Percentiles rank a stretch among this genome's conserved stretches.
phyloP scores from a whole-genome alignment of 352 stramenopile species.

The Globisporangium nagaii region DNA sequence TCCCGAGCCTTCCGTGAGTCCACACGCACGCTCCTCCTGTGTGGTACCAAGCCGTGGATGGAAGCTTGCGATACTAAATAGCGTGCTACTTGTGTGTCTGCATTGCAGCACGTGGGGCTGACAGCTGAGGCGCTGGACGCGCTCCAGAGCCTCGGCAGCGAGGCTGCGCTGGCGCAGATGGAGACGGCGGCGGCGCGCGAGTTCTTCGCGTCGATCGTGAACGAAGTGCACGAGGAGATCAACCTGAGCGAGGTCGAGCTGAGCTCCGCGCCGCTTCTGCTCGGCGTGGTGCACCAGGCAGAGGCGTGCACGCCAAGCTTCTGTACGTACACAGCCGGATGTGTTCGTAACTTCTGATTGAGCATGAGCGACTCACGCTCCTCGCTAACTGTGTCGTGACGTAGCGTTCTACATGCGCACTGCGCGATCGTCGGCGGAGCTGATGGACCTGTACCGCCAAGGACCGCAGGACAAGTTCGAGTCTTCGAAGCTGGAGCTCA shows the following conservation, averaged over 20 bases:
- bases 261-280: slow-evolving; percentile 40
- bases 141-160: slow-evolving; percentile 11
- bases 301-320: slow-evolving; percentile 76
- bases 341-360: neutral
- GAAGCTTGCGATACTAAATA: neutral
- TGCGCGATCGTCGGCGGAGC: slow-evolving; percentile 21
- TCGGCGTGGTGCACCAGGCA: slow-evolving; percentile 67
- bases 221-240: slow-evolving; percentile 76
- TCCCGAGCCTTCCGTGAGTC: slow-evolving; percentile 51
- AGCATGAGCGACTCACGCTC: neutral
- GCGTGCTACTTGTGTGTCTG: neutral
- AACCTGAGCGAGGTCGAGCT: slow-evolving; percentile 42
- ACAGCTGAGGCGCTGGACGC: slow-evolving; percentile 21
- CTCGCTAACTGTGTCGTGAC: neutral
- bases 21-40: too few species aligned
- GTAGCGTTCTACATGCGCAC: slow-evolving; percentile 61
- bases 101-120: slow-evolving; percentile 22
- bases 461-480: slow-evolving; percentile 55
- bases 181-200: slow-evolving; percentile 30
- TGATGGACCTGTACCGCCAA: slow-evolving; percentile 32
- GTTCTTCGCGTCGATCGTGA: slow-evolving; percentile 68
- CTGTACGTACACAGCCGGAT: slow-evolving; percentile 29
- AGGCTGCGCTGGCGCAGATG: slow-evolving; percentile 6
- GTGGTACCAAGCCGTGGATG: too few species aligned
- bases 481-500: slow-evolving; percentile 44